phyloP scores from a whole-genome alignment of 768 basidiomycete species.

The Coprinopsis marcescibilis region DNA sequence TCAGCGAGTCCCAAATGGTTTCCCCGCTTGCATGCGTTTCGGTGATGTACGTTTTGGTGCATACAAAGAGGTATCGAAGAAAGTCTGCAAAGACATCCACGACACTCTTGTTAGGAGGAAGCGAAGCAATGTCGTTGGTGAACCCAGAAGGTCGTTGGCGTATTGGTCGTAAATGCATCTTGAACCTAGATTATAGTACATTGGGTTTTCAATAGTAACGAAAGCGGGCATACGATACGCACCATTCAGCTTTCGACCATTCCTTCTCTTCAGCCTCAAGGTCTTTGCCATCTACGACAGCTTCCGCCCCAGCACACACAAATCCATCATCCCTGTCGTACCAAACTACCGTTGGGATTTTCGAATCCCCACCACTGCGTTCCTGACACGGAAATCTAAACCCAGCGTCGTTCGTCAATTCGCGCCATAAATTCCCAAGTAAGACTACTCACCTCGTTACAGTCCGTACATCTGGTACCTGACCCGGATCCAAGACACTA shows the following conservation, averaged over 20 bases:
- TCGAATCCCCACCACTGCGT: slow-evolving; percentile 13
- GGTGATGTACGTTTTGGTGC: slow-evolving; percentile 39
- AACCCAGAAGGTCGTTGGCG: slow-evolving; percentile 9
- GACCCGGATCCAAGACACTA: slow-evolving; percentile 22
- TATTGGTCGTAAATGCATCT: slow-evolving; percentile 27
- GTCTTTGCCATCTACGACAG: slow-evolving; percentile 13
- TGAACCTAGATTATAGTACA: slow-evolving; percentile 15
- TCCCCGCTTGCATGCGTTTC: slow-evolving; percentile 39
- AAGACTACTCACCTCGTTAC: slow-evolving; percentile 27
- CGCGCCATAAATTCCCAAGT: slow-evolving; percentile 15
- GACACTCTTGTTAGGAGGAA: slow-evolving; percentile 36
- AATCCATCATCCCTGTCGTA: slow-evolving; percentile 10
- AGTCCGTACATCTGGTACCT: slow-evolving; percentile 27
- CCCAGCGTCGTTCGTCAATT: too few relatives aligned
- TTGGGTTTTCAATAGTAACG: too few relatives aligned
- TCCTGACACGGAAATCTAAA: slow-evolving; percentile 15
- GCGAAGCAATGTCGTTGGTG: slow-evolving; percentile 23
- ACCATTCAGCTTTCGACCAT: slow-evolving; percentile 14
- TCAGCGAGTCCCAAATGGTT: slow-evolving; percentile 37
- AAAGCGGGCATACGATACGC: neutral
- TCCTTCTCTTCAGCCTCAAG: slow-evolving; percentile 12
- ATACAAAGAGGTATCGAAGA: slow-evolving; percentile 38
- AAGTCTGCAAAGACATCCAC: slow-evolving; percentile 43
- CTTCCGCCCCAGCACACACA: slow-evolving; percentile 10
- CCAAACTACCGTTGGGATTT: slow-evolving; percentile 14